Evolutionary conservation across 345 rosid species (phyloP).

Genomic region (Hypericum perforatum): DNA sequence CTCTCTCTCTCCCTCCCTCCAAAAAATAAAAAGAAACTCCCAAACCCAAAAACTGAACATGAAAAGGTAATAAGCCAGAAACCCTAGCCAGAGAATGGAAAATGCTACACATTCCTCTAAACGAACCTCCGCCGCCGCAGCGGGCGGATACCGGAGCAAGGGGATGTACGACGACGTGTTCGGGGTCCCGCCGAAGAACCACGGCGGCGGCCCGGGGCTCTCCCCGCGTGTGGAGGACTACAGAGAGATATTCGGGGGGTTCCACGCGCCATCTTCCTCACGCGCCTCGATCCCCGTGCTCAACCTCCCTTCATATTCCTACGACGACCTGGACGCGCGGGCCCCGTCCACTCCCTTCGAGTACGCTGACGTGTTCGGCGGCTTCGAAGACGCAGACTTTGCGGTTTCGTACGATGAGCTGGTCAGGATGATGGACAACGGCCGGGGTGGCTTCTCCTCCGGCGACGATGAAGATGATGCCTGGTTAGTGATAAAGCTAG

Average conservation of each 20-base stretch:
- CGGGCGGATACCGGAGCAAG: not conserved
- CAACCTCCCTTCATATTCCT: conserved; percentile 58
- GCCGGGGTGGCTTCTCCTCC: conserved; percentile 38
- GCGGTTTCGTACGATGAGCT: conserved; percentile 58
- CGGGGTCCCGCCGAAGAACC: conserved; percentile 52
- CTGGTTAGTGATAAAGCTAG: conserved; percentile 39
- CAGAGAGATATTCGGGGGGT: conserved; percentile 66
- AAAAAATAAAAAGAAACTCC: too few relatives aligned
- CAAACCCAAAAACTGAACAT: too few relatives aligned
- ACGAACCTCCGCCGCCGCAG: too few relatives aligned
- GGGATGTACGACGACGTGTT: conserved; percentile 66
- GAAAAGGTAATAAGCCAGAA: too few relatives aligned
- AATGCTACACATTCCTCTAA: too few relatives aligned
- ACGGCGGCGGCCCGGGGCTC: conserved; percentile 33
- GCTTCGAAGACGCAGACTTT: conserved; percentile 41
- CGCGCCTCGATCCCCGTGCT: conserved; percentile 73
- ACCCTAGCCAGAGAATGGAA: too few relatives aligned
- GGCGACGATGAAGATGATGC: conserved; percentile 27
- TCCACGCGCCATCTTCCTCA: conserved; percentile 56
- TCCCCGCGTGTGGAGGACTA: conserved; percentile 86
- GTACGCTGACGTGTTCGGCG: conserved; percentile 74
- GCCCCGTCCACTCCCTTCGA: conserved; percentile 35
- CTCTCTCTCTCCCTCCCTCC: too few relatives aligned
- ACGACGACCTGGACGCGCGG: conserved; percentile 45
- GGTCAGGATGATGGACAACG: conserved; percentile 26